Base-by-base conservation (phyloP, 331 rosid genomes). In the Arachis monticola region DNA sequence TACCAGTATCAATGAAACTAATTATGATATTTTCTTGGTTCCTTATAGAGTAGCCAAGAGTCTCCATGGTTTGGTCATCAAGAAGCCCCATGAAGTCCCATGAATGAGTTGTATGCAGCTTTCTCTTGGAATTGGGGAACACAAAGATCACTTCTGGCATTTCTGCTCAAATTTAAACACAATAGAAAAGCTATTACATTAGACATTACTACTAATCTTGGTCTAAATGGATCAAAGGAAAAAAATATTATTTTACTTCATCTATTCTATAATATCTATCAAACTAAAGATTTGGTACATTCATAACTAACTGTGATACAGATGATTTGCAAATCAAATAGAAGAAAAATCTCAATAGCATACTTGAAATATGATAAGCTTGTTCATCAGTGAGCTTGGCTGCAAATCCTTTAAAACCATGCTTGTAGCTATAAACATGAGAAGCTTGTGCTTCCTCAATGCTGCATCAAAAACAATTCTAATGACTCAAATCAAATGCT, bases 11-110 rank as follows among this genome's bases (percentile, higher is more conserved):
- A 73, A 91, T 89, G 90, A 91, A 91, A 67, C 97, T 95, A 59
- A 91, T 78, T 44, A 91, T 78, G 87, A 91, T 85, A 71, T 91
- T 84, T 38, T 84, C 95, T 89, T 91, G 95, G 80, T 91, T 91
- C 75, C 70, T 86, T 53, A 87, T 84, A 66, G 89, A 84, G 66
- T 67, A 91, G 1, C 97, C 97, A 31, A 85, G 81, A 78, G 84
- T 75, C 85, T 85, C 91, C 91, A 87, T 77, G 35, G 95, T 89
- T 76, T 87, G 85, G 56, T 88, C 92, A n/a, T 86, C 92, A 82
- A 85, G 51, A 77, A 91, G 92, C 27, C 97, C 97, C 97, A 91
- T 91, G 81, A 91, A 91, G 87, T 89, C 90, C 97, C 97, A 91
- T 7, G 97, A 91, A 81, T 91, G 97, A 57, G 97, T 91, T 50